A percentile compares a stretch with the other conserved stretches of the same genome.
Conservation (phyloP, 768 basidiomycete species). For the Pleurotus sapidus region DNA sequence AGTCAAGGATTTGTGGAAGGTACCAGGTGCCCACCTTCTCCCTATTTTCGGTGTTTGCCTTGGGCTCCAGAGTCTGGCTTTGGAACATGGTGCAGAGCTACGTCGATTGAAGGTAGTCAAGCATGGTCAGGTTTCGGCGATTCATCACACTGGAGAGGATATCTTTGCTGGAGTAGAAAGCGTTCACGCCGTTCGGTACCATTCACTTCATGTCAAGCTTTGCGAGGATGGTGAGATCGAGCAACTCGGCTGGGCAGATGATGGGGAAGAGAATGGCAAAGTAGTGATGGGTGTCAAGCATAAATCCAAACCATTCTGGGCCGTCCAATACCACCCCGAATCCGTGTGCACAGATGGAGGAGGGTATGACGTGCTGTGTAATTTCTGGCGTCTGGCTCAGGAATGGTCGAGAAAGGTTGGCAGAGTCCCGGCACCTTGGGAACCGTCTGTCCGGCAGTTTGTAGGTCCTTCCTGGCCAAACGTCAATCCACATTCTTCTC, state of each 20-base stretch:
- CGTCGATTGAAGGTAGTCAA: slow-evolving; percentile 65
- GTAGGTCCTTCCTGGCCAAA: slow-evolving; percentile 64
- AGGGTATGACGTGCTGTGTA: slow-evolving; percentile 63
- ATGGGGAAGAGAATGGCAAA: slow-evolving; percentile 60
- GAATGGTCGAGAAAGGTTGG: slow-evolving; percentile 45
- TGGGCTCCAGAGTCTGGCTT: slow-evolving; percentile 73
- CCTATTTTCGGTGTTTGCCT: slow-evolving; percentile 86
- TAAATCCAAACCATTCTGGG: slow-evolving; percentile 69
- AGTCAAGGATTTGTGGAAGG: slow-evolving; percentile 67
- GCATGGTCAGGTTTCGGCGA: slow-evolving; percentile 69
- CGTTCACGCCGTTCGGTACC: slow-evolving; percentile 71
- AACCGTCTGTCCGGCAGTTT: slow-evolving; percentile 23
- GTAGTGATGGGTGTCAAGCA: slow-evolving; percentile 79
- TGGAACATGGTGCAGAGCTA: slow-evolving; percentile 62
- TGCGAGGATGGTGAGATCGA: slow-evolving; percentile 47
- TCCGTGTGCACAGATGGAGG: slow-evolving; percentile 72
- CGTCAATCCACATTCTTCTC: slow-evolving; percentile 22
- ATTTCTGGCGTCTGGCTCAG: slow-evolving; percentile 72
- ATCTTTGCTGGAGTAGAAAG: slow-evolving; percentile 57
- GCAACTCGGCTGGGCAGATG: slow-evolving; percentile 70
- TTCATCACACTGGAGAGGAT: slow-evolving; percentile 56
- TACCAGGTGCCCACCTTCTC: slow-evolving; percentile 46
- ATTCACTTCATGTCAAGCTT: slow-evolving; percentile 69
- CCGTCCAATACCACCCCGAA: slow-evolving; percentile 89
- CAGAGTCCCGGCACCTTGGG: slow-evolving; percentile 41